Base-by-base conservation (phyloP, 192 early-diverging fungal genomes). In the Dissophora globulifera region DNA sequence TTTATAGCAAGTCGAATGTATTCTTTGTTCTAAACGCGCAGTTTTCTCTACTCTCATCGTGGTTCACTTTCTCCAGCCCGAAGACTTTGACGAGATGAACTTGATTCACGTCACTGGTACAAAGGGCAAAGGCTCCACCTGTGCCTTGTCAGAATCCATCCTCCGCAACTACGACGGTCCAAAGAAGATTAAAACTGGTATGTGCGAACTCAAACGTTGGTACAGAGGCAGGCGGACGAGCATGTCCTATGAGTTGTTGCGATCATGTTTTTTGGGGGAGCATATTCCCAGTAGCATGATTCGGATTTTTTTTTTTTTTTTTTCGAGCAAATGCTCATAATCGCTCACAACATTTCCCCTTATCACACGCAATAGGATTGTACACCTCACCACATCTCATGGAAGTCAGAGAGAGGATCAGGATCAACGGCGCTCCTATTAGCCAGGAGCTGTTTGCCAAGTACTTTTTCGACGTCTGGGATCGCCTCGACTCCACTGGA, bases 331-430 rank as follows among this genome's bases (percentile, higher is more conserved):
- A n/a, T n/a, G n/a, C n/a, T n/a, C n/a, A n/a, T n/a, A n/a, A 9
- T 38, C 9, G 15, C 11, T 45, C 40, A n/a, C 30, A 17, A 45
- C 25, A 22, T 25, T 9, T 0, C 33, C 12, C 16, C 42, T 40
- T 38, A 33, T 57, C 38, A 42, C 38, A 43, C 38, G 2, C 17
- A 62, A 69, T 87, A 56, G 97, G 97, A 25, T 78, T 96, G 40
- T 99, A 88, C 69, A 95, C 95, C 17, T 96, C 95, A 3, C 97
- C 97, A 10, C 97, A 99, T 69, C 78, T 99, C 49, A 85, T 93
- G 50, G 86, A 95, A 50, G 95, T 92, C 7, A 90, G 96, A 50
- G 97, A 99, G 67, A 87, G 97, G 23, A 97, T 99, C 65, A 85
- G 93, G 47, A 95, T 99, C 72, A 86, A 98, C 69, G 97, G 97